Evolutionary conservation across 31 red algal species (phyloP).

Genomic region (Odonthalia washingtoniensis): DNA sequence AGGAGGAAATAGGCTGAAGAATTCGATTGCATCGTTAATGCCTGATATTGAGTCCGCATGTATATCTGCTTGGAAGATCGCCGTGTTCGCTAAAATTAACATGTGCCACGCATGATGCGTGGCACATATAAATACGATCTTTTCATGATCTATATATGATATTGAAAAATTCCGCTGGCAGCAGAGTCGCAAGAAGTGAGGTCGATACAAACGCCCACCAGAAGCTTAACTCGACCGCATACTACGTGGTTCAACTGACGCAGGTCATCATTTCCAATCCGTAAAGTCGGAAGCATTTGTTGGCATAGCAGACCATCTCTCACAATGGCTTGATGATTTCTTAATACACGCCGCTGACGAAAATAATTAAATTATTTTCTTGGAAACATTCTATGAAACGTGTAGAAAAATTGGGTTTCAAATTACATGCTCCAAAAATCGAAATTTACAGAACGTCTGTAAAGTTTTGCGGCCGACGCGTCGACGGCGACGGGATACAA

Average conservation of each 20-base stretch:
- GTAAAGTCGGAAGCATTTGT: neutral
- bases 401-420: neutral
- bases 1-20: neutral
- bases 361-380: neutral
- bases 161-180: conserved; percentile 36
- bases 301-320: neutral
- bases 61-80: neutral
- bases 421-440: conserved; percentile 7
- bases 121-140: too few relatives aligned
- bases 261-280: neutral
- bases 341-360: neutral
- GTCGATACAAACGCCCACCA: conserved; percentile 46
- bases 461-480: neutral
- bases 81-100: conserved; percentile 29
- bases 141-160: too few relatives aligned
- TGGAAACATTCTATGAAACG: neutral
- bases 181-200: conserved; percentile 31
- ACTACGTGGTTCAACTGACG: conserved; percentile 1
- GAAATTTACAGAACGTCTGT: neutral
- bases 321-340: neutral
- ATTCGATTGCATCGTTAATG: conserved; percentile 37
- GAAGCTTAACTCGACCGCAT: neutral
- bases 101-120: conserved; percentile 23
- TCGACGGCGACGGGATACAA: neutral
- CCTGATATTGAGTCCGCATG: conserved; percentile 7